Conservation (phyloP, 164 flowering plant species). For the Protea cynaroides region DNA sequence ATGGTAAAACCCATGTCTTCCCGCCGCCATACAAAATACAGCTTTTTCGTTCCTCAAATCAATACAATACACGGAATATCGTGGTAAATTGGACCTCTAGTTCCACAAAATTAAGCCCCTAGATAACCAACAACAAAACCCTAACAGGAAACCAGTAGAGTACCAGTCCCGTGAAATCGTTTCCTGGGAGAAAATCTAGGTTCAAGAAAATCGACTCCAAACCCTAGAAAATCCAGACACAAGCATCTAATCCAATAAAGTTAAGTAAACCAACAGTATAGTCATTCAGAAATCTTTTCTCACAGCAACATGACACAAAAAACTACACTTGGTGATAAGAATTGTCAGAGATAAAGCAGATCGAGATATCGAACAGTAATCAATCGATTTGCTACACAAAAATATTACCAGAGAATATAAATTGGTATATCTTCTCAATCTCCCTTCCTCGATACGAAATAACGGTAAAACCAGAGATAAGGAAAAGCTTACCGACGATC, state of each 20-base stretch:
- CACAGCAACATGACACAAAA: neutral
- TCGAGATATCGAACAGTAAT: constrained; percentile 1
- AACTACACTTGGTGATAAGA: neutral
- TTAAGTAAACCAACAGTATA: too few relatives aligned
- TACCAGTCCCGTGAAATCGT: neutral
- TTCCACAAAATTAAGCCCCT: constrained; percentile 4
- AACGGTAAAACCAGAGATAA: neutral
- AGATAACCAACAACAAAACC: neutral
- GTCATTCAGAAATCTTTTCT: neutral
- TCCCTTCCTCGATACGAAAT: neutral
- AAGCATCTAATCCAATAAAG: neutral
- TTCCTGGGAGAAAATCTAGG: neutral
- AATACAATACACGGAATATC: neutral
- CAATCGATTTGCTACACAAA: neutral
- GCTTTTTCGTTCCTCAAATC: neutral
- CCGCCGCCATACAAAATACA: constrained; percentile 59
- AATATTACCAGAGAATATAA: neutral
- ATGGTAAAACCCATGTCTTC: constrained; percentile 56
- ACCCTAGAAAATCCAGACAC: neutral
- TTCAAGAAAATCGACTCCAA: neutral
- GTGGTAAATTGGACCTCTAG: neutral
- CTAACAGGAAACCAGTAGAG: constrained; percentile 1
- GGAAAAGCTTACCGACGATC: neutral
- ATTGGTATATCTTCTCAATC: neutral
- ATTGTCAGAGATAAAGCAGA: neutral